Percentiles rank a stretch among this genome's conserved stretches.
phyloP scores from a whole-genome alignment of 345 rosid species.

The Stellera chamaejasme region DNA sequence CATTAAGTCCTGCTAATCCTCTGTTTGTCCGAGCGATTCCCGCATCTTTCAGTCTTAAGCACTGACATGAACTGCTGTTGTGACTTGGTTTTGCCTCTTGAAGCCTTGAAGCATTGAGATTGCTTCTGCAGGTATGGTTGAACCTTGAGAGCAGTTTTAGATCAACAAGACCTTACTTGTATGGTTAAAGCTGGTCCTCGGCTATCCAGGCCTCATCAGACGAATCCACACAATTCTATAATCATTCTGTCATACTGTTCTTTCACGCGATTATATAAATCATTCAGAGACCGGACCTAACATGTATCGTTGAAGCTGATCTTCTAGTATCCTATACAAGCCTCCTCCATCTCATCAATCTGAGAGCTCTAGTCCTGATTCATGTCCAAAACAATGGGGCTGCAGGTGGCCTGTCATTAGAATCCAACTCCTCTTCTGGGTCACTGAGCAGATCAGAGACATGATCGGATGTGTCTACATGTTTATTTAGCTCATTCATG shows the following conservation, averaged over 20 bases:
- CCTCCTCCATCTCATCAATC: slow-evolving; percentile 1
- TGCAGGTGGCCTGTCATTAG: neutral
- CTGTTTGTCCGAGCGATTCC: too few relatives aligned
- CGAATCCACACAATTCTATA: neutral
- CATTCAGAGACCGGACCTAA: slow-evolving; percentile 17
- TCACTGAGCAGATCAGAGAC: slow-evolving; percentile 9
- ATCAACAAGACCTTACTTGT: slow-evolving; percentile 34
- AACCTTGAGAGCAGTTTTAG: neutral
- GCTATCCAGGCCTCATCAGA: slow-evolving; percentile 9
- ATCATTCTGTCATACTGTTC: too few relatives aligned
- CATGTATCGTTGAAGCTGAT: slow-evolving; percentile 24
- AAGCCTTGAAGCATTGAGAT: too few relatives aligned
- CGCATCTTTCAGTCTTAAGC: too few relatives aligned
- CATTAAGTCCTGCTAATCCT: too few relatives aligned
- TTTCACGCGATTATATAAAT: too few relatives aligned
- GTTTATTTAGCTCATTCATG: slow-evolving; percentile 50
- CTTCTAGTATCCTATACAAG: slow-evolving; percentile 8
- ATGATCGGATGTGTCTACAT: slow-evolving; percentile 23
- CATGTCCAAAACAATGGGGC: slow-evolving; percentile 5
- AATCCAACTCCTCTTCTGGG: too few relatives aligned
- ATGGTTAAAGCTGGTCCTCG: slow-evolving; percentile 18
- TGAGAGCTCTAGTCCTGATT: too few relatives aligned
- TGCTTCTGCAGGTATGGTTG: too few relatives aligned
- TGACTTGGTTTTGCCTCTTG: too few relatives aligned
- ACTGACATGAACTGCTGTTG: too few relatives aligned